phyloP scores from a whole-genome alignment of 1,284 basidiomycete species.

The Heterobasidion parviporum region DNA sequence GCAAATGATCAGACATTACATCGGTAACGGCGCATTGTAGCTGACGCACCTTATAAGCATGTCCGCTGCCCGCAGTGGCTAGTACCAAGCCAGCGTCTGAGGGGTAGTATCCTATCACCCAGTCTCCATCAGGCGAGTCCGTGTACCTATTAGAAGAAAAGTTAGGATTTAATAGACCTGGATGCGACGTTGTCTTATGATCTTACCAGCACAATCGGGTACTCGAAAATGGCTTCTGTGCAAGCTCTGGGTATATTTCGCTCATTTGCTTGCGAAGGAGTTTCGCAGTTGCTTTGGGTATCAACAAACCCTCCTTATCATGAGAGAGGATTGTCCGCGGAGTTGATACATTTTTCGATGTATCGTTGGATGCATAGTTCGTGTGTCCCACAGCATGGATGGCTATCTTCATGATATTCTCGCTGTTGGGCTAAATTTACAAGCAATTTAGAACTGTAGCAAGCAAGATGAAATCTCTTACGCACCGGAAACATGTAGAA shows the following conservation, averaged over 20 bases:
- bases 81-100: conserved; percentile 50
- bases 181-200: neutral
- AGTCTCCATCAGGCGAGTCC: conserved; percentile 71
- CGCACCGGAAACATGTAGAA: conserved; percentile 76
- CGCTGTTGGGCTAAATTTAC: conserved; percentile 52
- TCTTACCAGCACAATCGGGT: conserved; percentile 82
- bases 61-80: conserved; percentile 75
- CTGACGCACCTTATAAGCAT: conserved; percentile 65
- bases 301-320: conserved; percentile 51
- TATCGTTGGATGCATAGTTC: conserved; percentile 24
- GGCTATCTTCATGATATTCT: conserved; percentile 68
- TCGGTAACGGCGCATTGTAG: neutral
- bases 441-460: neutral
- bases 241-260: conserved; percentile 67
- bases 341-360: conserved; percentile 38
- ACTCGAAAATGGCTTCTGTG: conserved; percentile 50
- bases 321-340: conserved; percentile 57
- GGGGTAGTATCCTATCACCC: conserved; percentile 68
- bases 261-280: conserved; percentile 44
- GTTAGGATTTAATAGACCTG: neutral
- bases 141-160: conserved; percentile 47
- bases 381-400: conserved; percentile 64
- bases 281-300: conserved; percentile 49
- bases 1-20: neutral
- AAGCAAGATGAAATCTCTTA: neutral